These are phyloP conservation scores for Lippia alba DNA, from an alignment of 305 asterid species.

Conservation along the genomic window DNA sequence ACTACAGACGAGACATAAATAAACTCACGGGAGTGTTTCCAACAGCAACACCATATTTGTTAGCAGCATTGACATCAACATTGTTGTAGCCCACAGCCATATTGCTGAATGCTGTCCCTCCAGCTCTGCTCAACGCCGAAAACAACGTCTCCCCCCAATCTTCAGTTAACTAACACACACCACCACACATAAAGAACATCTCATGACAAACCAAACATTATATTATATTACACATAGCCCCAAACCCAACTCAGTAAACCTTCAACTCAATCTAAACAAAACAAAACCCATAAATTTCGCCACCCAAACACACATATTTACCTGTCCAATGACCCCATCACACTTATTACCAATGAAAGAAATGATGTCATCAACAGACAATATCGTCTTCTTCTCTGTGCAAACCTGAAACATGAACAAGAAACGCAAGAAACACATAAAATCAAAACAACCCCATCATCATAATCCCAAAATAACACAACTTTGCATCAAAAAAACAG, in stretches of 20 bases:
- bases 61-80: slow-evolving; percentile 90
- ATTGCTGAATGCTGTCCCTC: slow-evolving; percentile 96
- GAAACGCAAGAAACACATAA: not conserved
- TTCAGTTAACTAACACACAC: slow-evolving; percentile 68
- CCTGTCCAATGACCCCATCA: slow-evolving; percentile 98
- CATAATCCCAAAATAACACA: not conserved
- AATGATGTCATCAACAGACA: slow-evolving; percentile 87
- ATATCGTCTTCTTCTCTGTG: slow-evolving; percentile 83
- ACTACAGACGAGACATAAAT: not conserved
- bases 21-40: slow-evolving; percentile 92
- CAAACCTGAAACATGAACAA: slow-evolving; percentile 60
- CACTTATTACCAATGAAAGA: slow-evolving; percentile 83
- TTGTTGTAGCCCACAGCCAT: slow-evolving; percentile 99
- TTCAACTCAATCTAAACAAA: slow-evolving; percentile 5
- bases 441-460: slow-evolving; percentile 3
- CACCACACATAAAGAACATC: slow-evolving; percentile 2
- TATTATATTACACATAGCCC: slow-evolving; percentile 8
- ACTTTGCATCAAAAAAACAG: not conserved
- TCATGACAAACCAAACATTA: not conserved
- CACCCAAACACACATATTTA: slow-evolving; percentile 14
- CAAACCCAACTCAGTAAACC: slow-evolving; percentile 5
- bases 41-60: slow-evolving; percentile 84
- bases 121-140: slow-evolving; percentile 89
- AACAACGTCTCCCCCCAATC: slow-evolving; percentile 92
- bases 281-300: not conserved